Evolutionary conservation across 2,329 filamentous ascomycete species (phyloP).

Genomic region (Aspergillus eucalypticola): DNA sequence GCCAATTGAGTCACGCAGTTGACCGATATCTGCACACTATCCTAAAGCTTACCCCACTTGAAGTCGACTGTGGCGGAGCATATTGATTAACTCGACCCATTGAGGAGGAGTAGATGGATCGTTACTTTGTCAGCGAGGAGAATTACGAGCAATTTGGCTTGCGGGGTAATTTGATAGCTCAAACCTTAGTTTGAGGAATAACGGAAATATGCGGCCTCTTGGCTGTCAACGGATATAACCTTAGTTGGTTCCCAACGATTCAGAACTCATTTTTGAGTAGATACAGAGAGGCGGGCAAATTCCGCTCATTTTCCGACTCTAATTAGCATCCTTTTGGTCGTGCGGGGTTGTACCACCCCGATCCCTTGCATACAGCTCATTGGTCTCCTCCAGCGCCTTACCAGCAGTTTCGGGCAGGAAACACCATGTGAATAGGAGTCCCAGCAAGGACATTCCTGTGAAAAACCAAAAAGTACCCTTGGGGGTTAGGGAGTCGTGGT

Average conservation of each 20-base stretch:
- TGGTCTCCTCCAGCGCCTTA: conserved; percentile 6
- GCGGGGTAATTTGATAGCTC: not conserved
- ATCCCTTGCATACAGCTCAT: not conserved
- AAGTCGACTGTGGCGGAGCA: not conserved
- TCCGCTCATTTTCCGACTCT: not conserved
- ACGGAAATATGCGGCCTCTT: conserved; percentile 7
- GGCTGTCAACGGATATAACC: not conserved
- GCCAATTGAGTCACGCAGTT: not conserved
- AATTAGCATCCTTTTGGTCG: not conserved
- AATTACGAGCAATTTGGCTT: not conserved
- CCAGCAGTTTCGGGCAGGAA: conserved; percentile 11
- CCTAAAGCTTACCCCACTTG: not conserved
- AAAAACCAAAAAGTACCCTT: conserved; percentile 14
- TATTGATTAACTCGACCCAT: not conserved
- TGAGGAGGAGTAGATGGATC: not conserved
- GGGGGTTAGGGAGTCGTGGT: conserved; percentile 38
- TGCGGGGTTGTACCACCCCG: not conserved
- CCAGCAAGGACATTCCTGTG: conserved; percentile 9
- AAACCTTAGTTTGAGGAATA: not conserved
- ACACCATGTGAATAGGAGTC: conserved; percentile 1
- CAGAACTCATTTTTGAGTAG: not conserved
- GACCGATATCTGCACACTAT: not conserved
- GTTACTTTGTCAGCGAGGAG: not conserved
- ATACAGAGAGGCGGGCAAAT: not conserved
- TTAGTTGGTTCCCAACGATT: not conserved